phyloP scores from a whole-genome alignment of 1,284 basidiomycete genomes.

The Heliocybe sulcata region DNA sequence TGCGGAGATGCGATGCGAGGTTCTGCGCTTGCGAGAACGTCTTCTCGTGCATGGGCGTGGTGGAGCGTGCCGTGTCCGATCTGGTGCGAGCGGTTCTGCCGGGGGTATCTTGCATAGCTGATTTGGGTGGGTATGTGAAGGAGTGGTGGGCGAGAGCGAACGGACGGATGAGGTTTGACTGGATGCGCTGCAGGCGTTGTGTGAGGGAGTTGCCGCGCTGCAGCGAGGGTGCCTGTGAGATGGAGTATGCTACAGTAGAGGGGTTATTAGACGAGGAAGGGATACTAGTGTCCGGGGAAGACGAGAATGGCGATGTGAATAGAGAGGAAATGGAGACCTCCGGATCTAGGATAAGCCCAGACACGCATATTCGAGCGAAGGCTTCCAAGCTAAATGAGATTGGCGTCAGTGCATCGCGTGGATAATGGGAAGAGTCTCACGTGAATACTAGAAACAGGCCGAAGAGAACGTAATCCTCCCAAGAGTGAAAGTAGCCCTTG shows the following conservation, averaged over 20 bases:
- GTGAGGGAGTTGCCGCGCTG: slow-evolving; percentile 16
- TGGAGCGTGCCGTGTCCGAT: slow-evolving; percentile 23
- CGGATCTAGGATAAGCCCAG: slow-evolving; percentile 88
- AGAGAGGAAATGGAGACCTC: slow-evolving; percentile 55
- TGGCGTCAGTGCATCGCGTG: slow-evolving; percentile 1
- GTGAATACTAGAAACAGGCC: slow-evolving; percentile 84
- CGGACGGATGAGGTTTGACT: slow-evolving; percentile 31
- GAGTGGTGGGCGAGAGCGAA: slow-evolving; percentile 31
- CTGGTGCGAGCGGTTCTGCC: slow-evolving; percentile 12
- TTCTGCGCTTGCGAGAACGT: slow-evolving; percentile 13
- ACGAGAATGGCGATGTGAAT: slow-evolving; percentile 37
- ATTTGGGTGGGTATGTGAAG: slow-evolving; percentile 6
- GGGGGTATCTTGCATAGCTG: slow-evolving; percentile 3
- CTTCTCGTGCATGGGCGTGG: slow-evolving; percentile 25
- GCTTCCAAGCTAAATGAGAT: slow-evolving; percentile 63
- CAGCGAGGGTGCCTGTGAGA: slow-evolving; percentile 19
- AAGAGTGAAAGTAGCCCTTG: slow-evolving; percentile 76
- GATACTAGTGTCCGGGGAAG: slow-evolving; percentile 21
- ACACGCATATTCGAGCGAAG: slow-evolving; percentile 84
- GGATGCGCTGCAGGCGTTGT: slow-evolving; percentile 26
- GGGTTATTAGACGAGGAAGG: slow-evolving; percentile 21
- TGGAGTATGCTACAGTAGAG: slow-evolving; percentile 24
- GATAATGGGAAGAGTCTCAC: slow-evolving; percentile 35
- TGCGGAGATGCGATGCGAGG: slow-evolving; percentile 20
- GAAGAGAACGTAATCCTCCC: slow-evolving; percentile 87